phyloP scores from a whole-genome alignment of 1,284 basidiomycete species.

The Cutaneotrichosporon cutaneum region DNA sequence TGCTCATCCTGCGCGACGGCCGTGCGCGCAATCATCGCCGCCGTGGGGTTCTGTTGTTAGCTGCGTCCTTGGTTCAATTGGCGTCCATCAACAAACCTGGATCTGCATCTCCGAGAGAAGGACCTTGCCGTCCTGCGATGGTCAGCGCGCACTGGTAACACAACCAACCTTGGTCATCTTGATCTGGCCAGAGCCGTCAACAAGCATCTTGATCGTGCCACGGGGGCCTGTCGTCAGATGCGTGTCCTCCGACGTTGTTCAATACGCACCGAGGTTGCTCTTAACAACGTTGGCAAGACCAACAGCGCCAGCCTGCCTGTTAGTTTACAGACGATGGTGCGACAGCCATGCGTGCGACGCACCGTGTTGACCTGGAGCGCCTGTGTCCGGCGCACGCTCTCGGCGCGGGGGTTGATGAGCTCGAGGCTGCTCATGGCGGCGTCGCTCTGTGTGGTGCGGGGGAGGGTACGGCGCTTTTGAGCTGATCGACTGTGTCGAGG shows the following conservation, averaged over 20 bases:
- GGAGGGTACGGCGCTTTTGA: slow-evolving; percentile 1
- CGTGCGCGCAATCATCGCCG: slow-evolving; percentile 97
- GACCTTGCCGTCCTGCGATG: slow-evolving; percentile 81
- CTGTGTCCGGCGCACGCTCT: slow-evolving; percentile 87
- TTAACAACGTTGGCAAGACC: slow-evolving; percentile 97
- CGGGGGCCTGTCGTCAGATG: slow-evolving; percentile 66
- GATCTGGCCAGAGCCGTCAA: slow-evolving; percentile 98
- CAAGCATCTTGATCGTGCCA: slow-evolving; percentile 98
- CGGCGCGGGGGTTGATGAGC: slow-evolving; percentile 92
- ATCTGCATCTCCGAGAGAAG: slow-evolving; percentile 99
- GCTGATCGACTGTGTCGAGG: background rate
- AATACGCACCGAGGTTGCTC: slow-evolving; percentile 78
- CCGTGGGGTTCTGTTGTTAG: slow-evolving; percentile 76
- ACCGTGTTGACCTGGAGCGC: slow-evolving; percentile 79
- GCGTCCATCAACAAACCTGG: slow-evolving; percentile 57
- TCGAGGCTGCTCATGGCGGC: slow-evolving; percentile 61
- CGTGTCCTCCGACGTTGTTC: background rate
- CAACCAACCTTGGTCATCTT: slow-evolving; percentile 88
- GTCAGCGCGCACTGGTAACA: background rate
- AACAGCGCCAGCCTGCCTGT: slow-evolving; percentile 69
- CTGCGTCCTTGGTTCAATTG: too few species aligned
- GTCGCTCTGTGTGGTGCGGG: background rate
- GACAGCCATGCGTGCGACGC: slow-evolving; percentile 21
- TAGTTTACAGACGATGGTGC: background rate
- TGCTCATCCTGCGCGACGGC: slow-evolving; percentile 99